Evolutionary conservation across 805 yeast genomes (phyloP), one percentile per base, ranked within the genome.

Genomic region (Starmerella floris): DNA sequence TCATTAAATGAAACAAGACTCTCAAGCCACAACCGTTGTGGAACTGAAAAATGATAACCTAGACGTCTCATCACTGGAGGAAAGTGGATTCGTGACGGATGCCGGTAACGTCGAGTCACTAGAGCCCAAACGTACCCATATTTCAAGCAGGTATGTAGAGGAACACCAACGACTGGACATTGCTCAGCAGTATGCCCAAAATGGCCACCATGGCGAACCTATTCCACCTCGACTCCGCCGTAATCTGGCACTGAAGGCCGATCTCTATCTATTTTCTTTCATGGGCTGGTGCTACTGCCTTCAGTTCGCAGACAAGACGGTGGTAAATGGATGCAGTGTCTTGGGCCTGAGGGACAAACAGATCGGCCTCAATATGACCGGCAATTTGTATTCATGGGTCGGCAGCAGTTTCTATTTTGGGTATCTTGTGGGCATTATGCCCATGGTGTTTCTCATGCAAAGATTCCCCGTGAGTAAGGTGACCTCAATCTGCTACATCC

Each of bases 381-480:
- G 39, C 3, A 31, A 42, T 2, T 44, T 42, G 21, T 54, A 51
- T 31, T 34, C 45, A 37, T 71, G 79, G 76, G 59, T 68, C 16
- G 72, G 76, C 15, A 66, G 77, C 1, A 66, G 72, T 5, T 75
- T 75, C 51, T 76, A 74, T 53, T 55, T 78, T 31, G 85, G 84
- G 4, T 78, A 76, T 54, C 57, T 79, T 35, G 65, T 61, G 6
- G 76, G 74, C 51, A 77, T 74, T 51, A 60, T 70, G 44, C 72
- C 76, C 10, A 66, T 70, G 16, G 58, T 63, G 10, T 56, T 61
- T 40, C 35, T 68, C 3, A 54, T 76, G 23, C 83, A 77, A 56
- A 64, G 62, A 43, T 68, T 74, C 37, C 79, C 77, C 3, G 66
- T 79, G 48, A 67, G 74, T 3, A 71, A 70, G 46, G 58, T 73